phyloP scores from a whole-genome alignment of 768 basidiomycete genomes.

The Boletus huronensis region DNA sequence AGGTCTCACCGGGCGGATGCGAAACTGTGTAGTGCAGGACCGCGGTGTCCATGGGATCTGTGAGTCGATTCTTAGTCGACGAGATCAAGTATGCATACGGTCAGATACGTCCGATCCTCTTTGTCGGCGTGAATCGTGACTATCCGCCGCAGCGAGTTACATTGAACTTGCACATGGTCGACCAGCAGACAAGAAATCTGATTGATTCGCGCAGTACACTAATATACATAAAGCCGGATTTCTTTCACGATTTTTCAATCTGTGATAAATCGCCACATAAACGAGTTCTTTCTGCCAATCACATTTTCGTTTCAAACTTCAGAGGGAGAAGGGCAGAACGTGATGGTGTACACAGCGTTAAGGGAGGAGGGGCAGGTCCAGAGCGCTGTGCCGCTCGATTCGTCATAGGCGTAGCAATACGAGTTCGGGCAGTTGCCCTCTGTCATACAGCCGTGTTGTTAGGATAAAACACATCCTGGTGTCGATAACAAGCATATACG shows the following conservation, averaged over 20 bases:
- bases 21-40: neutral
- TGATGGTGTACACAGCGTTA: conserved; percentile 43
- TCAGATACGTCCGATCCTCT: neutral
- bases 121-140: neutral
- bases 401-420: conserved; percentile 53
- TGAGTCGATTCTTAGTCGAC: neutral
- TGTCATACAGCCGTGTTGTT: conserved; percentile 14
- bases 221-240: neutral
- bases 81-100: neutral
- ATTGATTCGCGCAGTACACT: neutral
- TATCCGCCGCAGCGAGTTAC: neutral
- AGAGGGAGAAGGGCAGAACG: conserved; percentile 39
- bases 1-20: neutral
- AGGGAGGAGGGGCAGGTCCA: conserved; percentile 38
- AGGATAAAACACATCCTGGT: neutral
- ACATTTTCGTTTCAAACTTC: neutral
- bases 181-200: neutral
- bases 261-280: neutral
- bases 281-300: neutral
- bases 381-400: conserved; percentile 42
- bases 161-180: neutral
- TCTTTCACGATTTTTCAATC: neutral
- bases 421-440: conserved; percentile 43
- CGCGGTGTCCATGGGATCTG: neutral
- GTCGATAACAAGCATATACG: conserved; percentile 3